Conservation (phyloP, 2,329 filamentous ascomycete genomes). For the Beauveria bassiana region DNA sequence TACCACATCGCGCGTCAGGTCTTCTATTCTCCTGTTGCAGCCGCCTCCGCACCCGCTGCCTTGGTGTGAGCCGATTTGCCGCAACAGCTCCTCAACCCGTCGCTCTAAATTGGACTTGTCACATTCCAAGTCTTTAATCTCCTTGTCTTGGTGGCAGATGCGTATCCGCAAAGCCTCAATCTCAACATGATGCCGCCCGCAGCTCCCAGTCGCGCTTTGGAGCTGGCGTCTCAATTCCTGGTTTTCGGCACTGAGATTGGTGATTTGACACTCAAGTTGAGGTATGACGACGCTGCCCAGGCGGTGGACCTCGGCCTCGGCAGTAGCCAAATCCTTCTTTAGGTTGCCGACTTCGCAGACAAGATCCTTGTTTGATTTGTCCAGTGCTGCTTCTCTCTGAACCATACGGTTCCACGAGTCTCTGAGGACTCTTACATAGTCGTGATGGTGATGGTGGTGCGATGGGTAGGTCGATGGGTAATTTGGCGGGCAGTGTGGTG, state of each 20-base stretch:
- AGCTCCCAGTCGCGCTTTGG: constrained; percentile 24
- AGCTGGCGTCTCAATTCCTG: constrained; percentile 29
- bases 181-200: constrained; percentile 24
- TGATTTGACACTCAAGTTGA: constrained; percentile 30
- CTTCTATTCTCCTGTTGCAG: constrained; percentile 24
- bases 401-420: constrained; percentile 31
- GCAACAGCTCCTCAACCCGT: constrained; percentile 27
- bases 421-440: constrained; percentile 28
- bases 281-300: constrained; percentile 26
- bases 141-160: constrained; percentile 28
- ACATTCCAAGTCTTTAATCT: constrained; percentile 27
- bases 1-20: constrained; percentile 25
- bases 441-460: constrained; percentile 24
- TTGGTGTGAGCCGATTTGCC: constrained; percentile 17
- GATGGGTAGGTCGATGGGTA: background rate
- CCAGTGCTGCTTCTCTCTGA: constrained; percentile 28
- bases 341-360: constrained; percentile 25
- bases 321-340: constrained; percentile 26
- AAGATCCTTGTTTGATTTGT: constrained; percentile 28
- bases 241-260: constrained; percentile 31
- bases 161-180: constrained; percentile 26
- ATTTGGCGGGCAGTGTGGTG: constrained; percentile 14
- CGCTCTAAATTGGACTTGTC: constrained; percentile 29
- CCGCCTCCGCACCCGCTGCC: constrained; percentile 17
- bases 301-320: constrained; percentile 28